phyloP scores from a whole-genome alignment of 257 asterid species.

The Solanum appendiculatum region DNA sequence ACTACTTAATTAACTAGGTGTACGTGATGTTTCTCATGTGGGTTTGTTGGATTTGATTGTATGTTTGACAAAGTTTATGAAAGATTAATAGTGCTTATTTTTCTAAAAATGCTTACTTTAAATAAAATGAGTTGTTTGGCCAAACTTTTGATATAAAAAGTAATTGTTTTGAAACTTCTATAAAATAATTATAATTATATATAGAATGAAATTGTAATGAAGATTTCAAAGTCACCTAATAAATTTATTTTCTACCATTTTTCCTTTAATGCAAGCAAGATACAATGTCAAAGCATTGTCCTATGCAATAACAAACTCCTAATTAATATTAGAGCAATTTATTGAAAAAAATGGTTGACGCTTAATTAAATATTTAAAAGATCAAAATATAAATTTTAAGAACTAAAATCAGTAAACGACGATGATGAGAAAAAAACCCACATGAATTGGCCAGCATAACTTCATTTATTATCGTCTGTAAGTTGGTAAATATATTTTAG shows the following conservation, averaged over 20 bases:
- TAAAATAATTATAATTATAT: too few species aligned
- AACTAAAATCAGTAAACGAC: too few species aligned
- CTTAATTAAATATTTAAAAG: too few species aligned
- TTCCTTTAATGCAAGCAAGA: not conserved
- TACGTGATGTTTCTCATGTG: not conserved
- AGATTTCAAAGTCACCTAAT: not conserved
- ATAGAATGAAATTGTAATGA: not conserved
- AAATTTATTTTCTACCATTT: not conserved
- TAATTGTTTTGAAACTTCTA: too few species aligned
- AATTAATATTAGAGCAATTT: too few species aligned
- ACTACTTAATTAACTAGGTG: not conserved
- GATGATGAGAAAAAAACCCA: too few species aligned
- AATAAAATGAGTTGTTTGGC: not conserved
- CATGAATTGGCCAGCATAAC: too few species aligned
- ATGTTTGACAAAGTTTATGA: not conserved
- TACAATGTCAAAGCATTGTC: not conserved
- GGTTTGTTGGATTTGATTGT: not conserved
- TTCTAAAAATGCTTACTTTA: not conserved
- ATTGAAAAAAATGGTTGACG: too few species aligned
- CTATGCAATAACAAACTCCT: not conserved
- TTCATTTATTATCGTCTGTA: too few species aligned
- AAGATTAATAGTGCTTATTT: not conserved
- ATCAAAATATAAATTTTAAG: too few species aligned
- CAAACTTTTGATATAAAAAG: too few species aligned
- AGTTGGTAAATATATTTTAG: too few species aligned